Conservation (phyloP, 2,329 filamentous ascomycete genomes). For the Penicillium janthinellum region DNA sequence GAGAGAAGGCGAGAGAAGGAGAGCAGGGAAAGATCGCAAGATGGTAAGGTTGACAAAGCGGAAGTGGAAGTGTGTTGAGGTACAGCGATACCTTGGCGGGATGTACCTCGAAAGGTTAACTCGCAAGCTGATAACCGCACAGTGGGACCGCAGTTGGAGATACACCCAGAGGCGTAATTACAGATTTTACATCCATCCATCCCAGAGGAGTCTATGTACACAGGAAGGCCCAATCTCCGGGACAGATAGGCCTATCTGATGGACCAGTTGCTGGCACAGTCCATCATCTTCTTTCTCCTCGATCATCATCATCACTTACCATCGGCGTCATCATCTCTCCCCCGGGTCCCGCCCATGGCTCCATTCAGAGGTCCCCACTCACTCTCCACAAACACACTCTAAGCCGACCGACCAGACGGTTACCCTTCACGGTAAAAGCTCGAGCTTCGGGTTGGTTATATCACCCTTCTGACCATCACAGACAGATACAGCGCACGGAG, state of each 20-base stretch:
- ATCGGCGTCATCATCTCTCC: conserved; percentile 6
- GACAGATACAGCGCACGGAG: no score
- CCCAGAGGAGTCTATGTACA: background rate
- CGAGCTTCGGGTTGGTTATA: no score
- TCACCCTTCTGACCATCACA: no score
- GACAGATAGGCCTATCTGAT: background rate
- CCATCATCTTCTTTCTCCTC: conserved; percentile 1
- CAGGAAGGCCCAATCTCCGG: background rate
- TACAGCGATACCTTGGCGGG: background rate
- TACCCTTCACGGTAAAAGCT: background rate
- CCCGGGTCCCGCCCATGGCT: conserved; percentile 6
- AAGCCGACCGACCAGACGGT: background rate
- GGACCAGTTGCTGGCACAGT: background rate
- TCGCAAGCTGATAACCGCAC: background rate
- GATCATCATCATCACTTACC: conserved; percentile 19
- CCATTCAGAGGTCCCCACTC: conserved; percentile 3
- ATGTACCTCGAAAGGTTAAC: background rate
- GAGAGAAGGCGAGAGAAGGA: background rate
- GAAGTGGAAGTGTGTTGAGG: background rate
- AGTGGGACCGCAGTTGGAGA: background rate
- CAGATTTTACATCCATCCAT: background rate
- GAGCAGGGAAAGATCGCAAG: background rate
- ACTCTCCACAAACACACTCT: background rate
- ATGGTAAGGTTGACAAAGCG: background rate
- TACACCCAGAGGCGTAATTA: background rate